phyloP scores from a whole-genome alignment of 192 early-diverging fungal species.

The Coemansia sp. region DNA sequence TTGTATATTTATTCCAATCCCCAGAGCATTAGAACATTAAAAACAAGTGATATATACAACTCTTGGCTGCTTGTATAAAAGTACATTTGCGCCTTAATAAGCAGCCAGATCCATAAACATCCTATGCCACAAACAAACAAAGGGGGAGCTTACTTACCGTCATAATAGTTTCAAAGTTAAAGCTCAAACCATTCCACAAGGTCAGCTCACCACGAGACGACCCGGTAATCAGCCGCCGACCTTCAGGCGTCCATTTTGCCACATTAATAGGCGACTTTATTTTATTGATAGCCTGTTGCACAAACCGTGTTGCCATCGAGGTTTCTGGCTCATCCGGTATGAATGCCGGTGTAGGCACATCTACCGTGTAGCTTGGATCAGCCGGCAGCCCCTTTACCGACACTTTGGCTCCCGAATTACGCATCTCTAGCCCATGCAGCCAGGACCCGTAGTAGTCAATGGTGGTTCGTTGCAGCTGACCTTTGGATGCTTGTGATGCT shows the following conservation, averaged over 20 bases:
- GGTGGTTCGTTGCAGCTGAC: slow-evolving; percentile 88
- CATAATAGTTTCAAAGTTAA: slow-evolving; percentile 97
- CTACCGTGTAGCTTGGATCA: slow-evolving; percentile 49
- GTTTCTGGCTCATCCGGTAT: slow-evolving; percentile 38
- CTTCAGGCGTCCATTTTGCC: slow-evolving; percentile 95
- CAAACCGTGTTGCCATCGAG: slow-evolving; percentile 35
- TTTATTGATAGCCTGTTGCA: slow-evolving; percentile 75
- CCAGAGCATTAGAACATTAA: background rate
- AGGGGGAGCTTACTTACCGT: slow-evolving; percentile 52
- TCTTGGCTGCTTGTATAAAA: background rate
- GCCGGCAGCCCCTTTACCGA: slow-evolving; percentile 28
- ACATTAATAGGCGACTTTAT: slow-evolving; percentile 87
- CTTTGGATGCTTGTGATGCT: slow-evolving; percentile 77
- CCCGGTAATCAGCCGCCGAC: slow-evolving; percentile 88
- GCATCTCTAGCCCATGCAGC: slow-evolving; percentile 63
- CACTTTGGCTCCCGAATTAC: slow-evolving; percentile 7
- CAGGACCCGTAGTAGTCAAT: slow-evolving; percentile 90
- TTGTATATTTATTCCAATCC: slow-evolving; percentile 6
- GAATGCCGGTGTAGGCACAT: slow-evolving; percentile 59
- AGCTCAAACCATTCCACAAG: slow-evolving; percentile 94
- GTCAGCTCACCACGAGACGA: slow-evolving; percentile 94
- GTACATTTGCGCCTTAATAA: too few relatives aligned
- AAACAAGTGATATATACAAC: background rate
- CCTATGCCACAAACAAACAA: too few relatives aligned
- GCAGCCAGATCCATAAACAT: too few relatives aligned